Percentiles rank a stretch among this genome's conserved stretches.
These are phyloP conservation scores for Cyberlindnera maclurae DNA, from an alignment of 805 yeast species.

Conservation along the genomic window DNA sequence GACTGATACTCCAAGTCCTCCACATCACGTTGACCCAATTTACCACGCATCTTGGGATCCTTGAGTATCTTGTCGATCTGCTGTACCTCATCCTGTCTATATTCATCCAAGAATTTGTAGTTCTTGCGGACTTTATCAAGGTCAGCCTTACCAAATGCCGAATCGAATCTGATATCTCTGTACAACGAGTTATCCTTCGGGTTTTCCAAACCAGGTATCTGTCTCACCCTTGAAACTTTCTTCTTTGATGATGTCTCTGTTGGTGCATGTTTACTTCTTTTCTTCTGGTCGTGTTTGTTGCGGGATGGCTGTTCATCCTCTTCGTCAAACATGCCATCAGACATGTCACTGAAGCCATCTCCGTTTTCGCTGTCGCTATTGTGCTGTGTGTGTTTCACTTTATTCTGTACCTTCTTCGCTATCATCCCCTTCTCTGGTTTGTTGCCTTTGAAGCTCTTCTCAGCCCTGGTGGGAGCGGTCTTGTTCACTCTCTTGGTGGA, in stretches of 20 bases:
- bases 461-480: background rate
- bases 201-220: constrained; percentile 59
- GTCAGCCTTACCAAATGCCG: constrained; percentile 83
- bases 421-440: constrained; percentile 1
- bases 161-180: constrained; percentile 84
- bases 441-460: too few species aligned
- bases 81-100: constrained; percentile 65
- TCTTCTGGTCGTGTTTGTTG: constrained; percentile 16
- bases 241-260: constrained; percentile 67
- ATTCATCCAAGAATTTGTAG: constrained; percentile 81
- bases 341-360: constrained; percentile 26
- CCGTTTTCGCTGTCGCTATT: constrained; percentile 2
- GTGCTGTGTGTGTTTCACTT: constrained; percentile 13
- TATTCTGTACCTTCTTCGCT: constrained; percentile 4
- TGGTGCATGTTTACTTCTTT: constrained; percentile 80
- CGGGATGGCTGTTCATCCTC: constrained; percentile 18
- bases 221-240: constrained; percentile 63
- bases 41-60: constrained; percentile 40
- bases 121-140: constrained; percentile 58
- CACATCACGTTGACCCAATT: constrained; percentile 37
- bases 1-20: constrained; percentile 47
- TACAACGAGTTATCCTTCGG: constrained; percentile 38
- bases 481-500: background rate
- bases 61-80: constrained; percentile 51
- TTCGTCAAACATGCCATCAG: constrained; percentile 27